Conservation (phyloP, 2,329 filamentous ascomycete genomes). For the Neoascochyta sp. region DNA sequence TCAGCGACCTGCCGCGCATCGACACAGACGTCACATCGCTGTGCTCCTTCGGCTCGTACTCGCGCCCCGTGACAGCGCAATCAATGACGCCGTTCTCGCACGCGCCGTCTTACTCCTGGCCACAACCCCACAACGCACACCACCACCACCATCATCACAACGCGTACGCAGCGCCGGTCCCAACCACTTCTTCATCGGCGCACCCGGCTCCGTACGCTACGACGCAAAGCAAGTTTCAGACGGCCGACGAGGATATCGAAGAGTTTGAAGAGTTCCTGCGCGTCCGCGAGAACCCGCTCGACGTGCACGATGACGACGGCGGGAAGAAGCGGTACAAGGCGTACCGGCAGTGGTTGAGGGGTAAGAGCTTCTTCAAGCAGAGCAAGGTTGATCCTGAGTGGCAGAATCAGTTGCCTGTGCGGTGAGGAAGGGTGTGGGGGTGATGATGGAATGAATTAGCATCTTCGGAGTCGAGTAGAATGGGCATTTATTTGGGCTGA, state of each 20-base stretch:
- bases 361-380: conserved; percentile 96
- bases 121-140: conserved; percentile 15
- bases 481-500: too few species aligned
- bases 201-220: conserved; percentile 6
- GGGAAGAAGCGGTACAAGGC: conserved; percentile 95
- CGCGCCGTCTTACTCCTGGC: conserved; percentile 24
- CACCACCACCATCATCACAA: too few species aligned
- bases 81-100: conserved; percentile 35
- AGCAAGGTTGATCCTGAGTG: conserved; percentile 53
- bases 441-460: too few species aligned
- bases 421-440: conserved; percentile 13
- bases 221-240: conserved; percentile 41
- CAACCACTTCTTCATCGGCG: conserved; percentile 5
- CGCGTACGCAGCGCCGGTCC: too few species aligned
- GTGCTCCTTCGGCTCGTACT: conserved; percentile 21
- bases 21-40: conserved; percentile 26
- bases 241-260: conserved; percentile 62
- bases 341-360: conserved; percentile 89
- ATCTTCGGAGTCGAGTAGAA: too few species aligned
- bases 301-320: conserved; percentile 80
- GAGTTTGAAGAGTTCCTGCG: conserved; percentile 75
- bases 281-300: conserved; percentile 77
- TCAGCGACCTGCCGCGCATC: conserved; percentile 12
- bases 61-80: conserved; percentile 25
- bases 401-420: conserved; percentile 33